phyloP scores from a whole-genome alignment of 192 early-diverging fungal genomes.

The Thamnidium elegans region DNA sequence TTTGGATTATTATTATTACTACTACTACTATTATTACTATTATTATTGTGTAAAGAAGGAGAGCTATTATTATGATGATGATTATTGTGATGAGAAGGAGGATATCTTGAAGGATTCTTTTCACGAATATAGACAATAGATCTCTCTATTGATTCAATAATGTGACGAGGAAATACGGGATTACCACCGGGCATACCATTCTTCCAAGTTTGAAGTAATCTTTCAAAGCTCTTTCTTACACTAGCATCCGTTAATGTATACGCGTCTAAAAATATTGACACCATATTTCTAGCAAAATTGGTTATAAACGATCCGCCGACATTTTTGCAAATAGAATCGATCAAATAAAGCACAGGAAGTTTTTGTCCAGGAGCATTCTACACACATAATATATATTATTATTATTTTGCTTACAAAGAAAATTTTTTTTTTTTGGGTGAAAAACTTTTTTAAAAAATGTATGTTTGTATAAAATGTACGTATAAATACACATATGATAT shows the following conservation, averaged over 20 bases:
- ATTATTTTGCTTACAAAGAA: not conserved
- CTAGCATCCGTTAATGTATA: conserved; percentile 66
- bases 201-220: conserved; percentile 83
- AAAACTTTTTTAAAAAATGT: too few relatives aligned
- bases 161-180: conserved; percentile 57
- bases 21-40: not conserved
- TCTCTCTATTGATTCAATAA: conserved; percentile 51
- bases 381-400: not conserved
- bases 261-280: conserved; percentile 69
- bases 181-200: conserved; percentile 53
- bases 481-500: not conserved
- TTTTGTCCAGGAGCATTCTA: conserved; percentile 75
- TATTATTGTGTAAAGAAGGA: too few relatives aligned
- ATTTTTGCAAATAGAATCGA: conserved; percentile 97
- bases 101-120: conserved; percentile 24
- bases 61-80: conserved; percentile 1
- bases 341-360: conserved; percentile 84
- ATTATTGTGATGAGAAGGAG: not conserved
- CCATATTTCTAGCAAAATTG: conserved; percentile 71
- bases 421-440: not conserved
- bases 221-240: conserved; percentile 69
- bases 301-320: conserved; percentile 75
- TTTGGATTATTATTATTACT: conserved; percentile 10
- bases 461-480: too few relatives aligned
- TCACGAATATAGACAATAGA: conserved; percentile 41